Evolutionary conservation across 352 stramenopile species (phyloP), one percentile per base, ranked within the genome.

Genomic region (Pythium guiyangense): DNA sequence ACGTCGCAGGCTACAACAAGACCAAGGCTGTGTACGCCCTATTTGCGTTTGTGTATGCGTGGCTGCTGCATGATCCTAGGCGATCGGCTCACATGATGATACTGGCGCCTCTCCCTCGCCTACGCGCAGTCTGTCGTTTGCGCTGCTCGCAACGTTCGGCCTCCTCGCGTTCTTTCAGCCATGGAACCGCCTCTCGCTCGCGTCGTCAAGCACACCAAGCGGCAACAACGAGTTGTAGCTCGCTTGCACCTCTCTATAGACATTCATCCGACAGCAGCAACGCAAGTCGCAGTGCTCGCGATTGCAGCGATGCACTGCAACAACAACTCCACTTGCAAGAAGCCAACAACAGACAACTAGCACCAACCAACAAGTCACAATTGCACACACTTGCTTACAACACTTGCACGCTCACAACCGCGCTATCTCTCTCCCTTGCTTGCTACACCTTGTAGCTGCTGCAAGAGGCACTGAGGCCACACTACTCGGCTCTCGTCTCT

Each of bases 161-260:
- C 66, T 90, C 22, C 76, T 86, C 35, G 83, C 77, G 56, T 86
- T 81, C 64, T 90, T 92, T 67, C 77, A 88, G 69, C 82, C 82
- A 39, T 92, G 82, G 82, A 71, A 66, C 49, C 49, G 55, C 40
- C 54, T 59, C 26, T 47, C 20, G n/a, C 17, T 47, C 31, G 34
- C 22, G 5, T 22, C 34, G 49, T 34, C 2, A n/a, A 27, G 18
- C 18, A 44, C 49, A 5, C 31, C 34, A 45, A 45, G 60, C 46
- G 73, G 77, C 43, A 77, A 63, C 47, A 67, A 79, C 39, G 72
- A 82, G 49, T 60, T 79, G 43, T 82, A 78, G 70, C 37, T 39
- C 3, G 39, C 18, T 18, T n/a, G 39, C 46, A 27, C 31, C 31
- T 14, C 39, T 26, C 39, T 20, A 51, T 58, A 49, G 39, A 1